Conservation (phyloP, 352 stramenopile species). For the Plasmopara viticola region DNA sequence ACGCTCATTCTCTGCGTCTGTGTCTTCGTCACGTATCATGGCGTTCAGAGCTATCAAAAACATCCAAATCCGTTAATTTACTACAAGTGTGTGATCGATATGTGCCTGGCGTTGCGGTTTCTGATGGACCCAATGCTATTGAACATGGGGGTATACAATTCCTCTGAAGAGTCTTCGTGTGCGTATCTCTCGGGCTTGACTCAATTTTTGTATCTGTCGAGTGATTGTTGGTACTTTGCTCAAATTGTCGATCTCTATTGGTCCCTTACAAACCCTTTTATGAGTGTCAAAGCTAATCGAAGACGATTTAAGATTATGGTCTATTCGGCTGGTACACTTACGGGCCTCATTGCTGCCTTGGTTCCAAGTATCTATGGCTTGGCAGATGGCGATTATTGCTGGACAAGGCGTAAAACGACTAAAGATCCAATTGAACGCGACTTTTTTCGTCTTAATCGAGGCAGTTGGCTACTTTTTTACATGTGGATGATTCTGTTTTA, state of each 20-base stretch:
- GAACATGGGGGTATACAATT: constrained; percentile 40
- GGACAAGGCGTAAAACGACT: constrained; percentile 48
- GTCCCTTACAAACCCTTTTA: constrained; percentile 83
- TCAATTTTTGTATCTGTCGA: constrained; percentile 72
- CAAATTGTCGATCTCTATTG: constrained; percentile 68
- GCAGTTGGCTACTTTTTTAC: constrained; percentile 78
- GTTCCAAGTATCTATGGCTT: constrained; percentile 43
- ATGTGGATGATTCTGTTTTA: constrained; percentile 85
- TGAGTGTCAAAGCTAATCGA: constrained; percentile 64
- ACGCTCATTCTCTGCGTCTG: constrained; percentile 62
- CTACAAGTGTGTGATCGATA: constrained; percentile 78
- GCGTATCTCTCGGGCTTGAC: constrained; percentile 60
- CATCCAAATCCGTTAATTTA: constrained; percentile 82
- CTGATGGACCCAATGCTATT: constrained; percentile 61
- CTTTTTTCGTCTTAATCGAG: constrained; percentile 66
- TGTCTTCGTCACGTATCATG: constrained; percentile 76
- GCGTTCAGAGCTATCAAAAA: constrained; percentile 64
- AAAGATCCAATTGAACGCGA: constrained; percentile 29
- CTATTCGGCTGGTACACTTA: constrained; percentile 34
- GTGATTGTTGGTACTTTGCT: constrained; percentile 80
- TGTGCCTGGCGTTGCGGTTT: constrained; percentile 61
- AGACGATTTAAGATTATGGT: constrained; percentile 55
- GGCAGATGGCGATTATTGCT: constrained; percentile 73
- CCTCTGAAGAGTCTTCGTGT: constrained; percentile 29
- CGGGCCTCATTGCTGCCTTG: constrained; percentile 33